Conservation (phyloP, 495 filamentous ascomycete genomes). For the Tuber aestivum region DNA sequence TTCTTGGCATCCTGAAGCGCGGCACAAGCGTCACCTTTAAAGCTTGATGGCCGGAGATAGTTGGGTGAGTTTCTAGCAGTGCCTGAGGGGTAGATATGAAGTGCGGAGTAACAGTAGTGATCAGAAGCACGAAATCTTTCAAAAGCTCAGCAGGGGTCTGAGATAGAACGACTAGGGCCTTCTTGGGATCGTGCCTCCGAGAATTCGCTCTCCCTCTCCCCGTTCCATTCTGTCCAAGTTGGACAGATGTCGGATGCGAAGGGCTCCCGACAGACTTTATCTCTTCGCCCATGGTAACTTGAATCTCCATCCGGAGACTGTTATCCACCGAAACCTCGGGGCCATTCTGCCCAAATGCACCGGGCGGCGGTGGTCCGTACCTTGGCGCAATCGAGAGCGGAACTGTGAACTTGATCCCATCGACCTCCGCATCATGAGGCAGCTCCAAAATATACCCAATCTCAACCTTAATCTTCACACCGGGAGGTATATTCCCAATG, state of each 20-base stretch:
- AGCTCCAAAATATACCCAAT: conserved; percentile 61
- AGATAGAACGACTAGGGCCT: conserved; percentile 56
- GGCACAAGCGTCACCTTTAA: conserved; percentile 63
- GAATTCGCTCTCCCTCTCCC: conserved; percentile 37
- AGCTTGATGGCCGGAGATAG: conserved; percentile 55
- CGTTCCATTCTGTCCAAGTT: conserved; percentile 48
- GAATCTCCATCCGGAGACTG: conserved; percentile 56
- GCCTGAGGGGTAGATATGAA: conserved; percentile 55
- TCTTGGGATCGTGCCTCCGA: conserved; percentile 47
- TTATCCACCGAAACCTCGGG: conserved; percentile 23
- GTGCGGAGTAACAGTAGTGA: conserved; percentile 47
- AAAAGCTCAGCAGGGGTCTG: conserved; percentile 49
- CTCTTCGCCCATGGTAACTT: conserved; percentile 54
- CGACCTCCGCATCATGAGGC: conserved; percentile 56
- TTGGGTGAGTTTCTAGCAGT: conserved; percentile 58
- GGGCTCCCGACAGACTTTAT: conserved; percentile 58
- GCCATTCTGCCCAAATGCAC: conserved; percentile 14
- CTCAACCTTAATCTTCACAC: conserved; percentile 51
- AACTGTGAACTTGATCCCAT: conserved; percentile 62
- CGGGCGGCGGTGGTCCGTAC: conserved; percentile 51
- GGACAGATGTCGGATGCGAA: conserved; percentile 58
- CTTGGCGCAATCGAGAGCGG: conserved; percentile 58
- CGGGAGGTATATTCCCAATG: conserved; percentile 58
- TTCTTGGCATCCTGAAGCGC: conserved; percentile 52
- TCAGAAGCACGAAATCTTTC: conserved; percentile 52